These are phyloP conservation scores for Geranium incanum DNA, from an alignment of 441 rosid species.

Conservation along the genomic window DNA sequence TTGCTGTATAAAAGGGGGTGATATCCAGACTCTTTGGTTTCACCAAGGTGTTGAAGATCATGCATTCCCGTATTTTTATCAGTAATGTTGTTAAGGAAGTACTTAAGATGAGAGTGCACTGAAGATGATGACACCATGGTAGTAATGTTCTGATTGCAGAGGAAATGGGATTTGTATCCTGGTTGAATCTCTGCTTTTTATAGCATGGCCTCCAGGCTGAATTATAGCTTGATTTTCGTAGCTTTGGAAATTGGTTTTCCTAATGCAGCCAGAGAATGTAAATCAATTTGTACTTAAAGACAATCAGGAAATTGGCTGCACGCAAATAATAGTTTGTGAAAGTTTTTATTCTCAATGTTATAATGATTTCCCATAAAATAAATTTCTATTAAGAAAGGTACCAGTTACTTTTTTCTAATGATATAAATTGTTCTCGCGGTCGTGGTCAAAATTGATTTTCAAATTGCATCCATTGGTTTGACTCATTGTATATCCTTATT, in stretches of 20 bases:
- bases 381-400: background rate
- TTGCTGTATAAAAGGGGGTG: background rate
- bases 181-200: background rate
- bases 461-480: background rate
- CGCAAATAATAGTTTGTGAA: background rate
- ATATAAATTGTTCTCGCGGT: background rate
- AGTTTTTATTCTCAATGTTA: background rate
- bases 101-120: background rate
- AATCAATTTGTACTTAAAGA: background rate
- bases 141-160: background rate
- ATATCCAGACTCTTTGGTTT: background rate
- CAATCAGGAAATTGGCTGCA: background rate
- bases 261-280: constrained; percentile 5
- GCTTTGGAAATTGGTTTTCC: background rate
- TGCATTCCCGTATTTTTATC: background rate
- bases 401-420: background rate
- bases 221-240: background rate
- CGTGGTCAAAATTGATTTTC: background rate
- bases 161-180: background rate
- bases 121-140: constrained; percentile 5
- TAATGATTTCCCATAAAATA: background rate
- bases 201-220: background rate
- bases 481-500: background rate
- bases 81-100: background rate
- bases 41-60: background rate